phyloP scores from a whole-genome alignment of 352 stramenopile genomes.

The Globisporangium middletonii region DNA sequence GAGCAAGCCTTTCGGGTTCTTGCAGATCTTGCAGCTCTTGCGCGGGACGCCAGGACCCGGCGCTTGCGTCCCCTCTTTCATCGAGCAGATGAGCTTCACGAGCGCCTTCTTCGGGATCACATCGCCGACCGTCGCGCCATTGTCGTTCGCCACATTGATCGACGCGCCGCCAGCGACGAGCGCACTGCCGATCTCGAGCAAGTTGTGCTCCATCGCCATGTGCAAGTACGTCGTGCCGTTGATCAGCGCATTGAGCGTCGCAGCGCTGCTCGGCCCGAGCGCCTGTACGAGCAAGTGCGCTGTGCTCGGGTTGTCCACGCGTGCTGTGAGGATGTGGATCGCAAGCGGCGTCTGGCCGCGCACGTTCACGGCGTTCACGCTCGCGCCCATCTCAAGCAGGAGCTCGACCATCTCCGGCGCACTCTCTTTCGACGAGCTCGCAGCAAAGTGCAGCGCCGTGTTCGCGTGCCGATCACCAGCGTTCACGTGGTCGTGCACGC shows the following conservation, averaged over 20 bases:
- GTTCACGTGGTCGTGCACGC: constrained; percentile 66
- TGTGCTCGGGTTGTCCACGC: constrained; percentile 52
- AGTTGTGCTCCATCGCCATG: constrained; percentile 65
- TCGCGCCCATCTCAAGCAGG: constrained; percentile 60
- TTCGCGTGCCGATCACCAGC: constrained; percentile 71
- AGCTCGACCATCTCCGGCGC: constrained; percentile 64
- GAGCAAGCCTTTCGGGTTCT: constrained; percentile 66
- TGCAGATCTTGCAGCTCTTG: constrained; percentile 79
- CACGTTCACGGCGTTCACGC: constrained; percentile 58
- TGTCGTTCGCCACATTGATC: constrained; percentile 81
- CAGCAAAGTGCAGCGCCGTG: constrained; percentile 79
- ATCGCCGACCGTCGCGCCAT: constrained; percentile 75
- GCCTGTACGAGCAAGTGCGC: constrained; percentile 47
- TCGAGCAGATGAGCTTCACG: constrained; percentile 70
- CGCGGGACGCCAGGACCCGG: constrained; percentile 40
- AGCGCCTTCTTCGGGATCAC: constrained; percentile 69
- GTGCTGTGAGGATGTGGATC: constrained; percentile 79
- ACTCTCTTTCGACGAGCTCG: constrained; percentile 48
- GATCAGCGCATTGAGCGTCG: constrained; percentile 56
- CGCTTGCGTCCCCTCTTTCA: constrained; percentile 69
- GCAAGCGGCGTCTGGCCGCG: constrained; percentile 78
- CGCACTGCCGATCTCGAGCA: constrained; percentile 59
- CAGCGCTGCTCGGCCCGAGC: background rate
- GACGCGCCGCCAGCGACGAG: constrained; percentile 67
- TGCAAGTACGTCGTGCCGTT: constrained; percentile 82